Percentiles rank a stretch among this genome's conserved stretches.
These are phyloP conservation scores for Heliamphora exappendiculata DNA, from an alignment of 148 eudicot genomes.

Conservation along the genomic window DNA sequence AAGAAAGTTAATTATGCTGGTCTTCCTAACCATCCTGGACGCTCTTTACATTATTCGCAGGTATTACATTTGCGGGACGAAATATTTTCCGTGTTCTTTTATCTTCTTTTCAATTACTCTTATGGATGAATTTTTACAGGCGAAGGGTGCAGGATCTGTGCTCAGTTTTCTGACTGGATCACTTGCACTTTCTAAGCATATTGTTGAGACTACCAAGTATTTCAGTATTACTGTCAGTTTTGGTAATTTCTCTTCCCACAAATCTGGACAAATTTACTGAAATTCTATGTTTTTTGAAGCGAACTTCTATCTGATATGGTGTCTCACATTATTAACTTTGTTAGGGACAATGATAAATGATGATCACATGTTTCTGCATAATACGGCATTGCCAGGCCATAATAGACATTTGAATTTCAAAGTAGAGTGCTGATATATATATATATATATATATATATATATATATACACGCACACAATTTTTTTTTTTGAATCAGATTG, in stretches of 20 bases:
- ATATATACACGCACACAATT: too few species aligned
- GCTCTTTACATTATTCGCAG: slow-evolving; percentile 85
- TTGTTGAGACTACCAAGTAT: slow-evolving; percentile 78
- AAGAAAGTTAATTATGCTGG: slow-evolving; percentile 91
- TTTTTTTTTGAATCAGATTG: not conserved
- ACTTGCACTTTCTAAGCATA: slow-evolving; percentile 72
- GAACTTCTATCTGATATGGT: not conserved
- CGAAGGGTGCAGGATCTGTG: slow-evolving; percentile 97
- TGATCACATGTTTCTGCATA: not conserved
- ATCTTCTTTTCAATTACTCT: not conserved
- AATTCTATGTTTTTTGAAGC: not conserved
- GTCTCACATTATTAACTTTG: not conserved
- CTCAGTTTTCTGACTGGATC: slow-evolving; percentile 94
- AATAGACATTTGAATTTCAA: too few species aligned
- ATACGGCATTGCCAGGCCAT: not conserved
- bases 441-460: too few species aligned
- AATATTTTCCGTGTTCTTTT: not conserved
- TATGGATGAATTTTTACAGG: slow-evolving; percentile 39
- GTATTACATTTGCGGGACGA: slow-evolving; percentile 21
- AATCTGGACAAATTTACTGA: not conserved
- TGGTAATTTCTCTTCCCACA: slow-evolving; percentile 42
- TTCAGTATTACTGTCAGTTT: slow-evolving; percentile 96
- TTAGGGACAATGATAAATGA: not conserved
- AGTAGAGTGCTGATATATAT: too few species aligned
- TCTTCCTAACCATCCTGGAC: slow-evolving; percentile 85